phyloP scores from a whole-genome alignment of 108 stramenopile species.

The Cyclostephanos tholiformis region DNA sequence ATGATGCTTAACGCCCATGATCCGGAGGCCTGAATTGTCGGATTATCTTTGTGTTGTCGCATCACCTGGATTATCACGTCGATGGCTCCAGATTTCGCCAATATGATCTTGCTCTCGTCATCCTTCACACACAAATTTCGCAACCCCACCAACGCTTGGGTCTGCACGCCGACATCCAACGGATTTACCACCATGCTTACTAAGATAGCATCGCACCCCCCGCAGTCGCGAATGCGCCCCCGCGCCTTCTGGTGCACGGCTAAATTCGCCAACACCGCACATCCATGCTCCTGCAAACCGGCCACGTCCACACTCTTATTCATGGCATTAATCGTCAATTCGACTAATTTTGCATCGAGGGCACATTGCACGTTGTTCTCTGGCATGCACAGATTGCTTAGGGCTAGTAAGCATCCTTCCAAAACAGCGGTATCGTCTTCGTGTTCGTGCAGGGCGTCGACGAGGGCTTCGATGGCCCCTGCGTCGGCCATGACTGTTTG shows the following conservation, averaged over 20 bases:
- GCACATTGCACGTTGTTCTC: slow-evolving; percentile 40
- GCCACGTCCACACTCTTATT: slow-evolving; percentile 52
- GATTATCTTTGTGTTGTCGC: slow-evolving; percentile 65
- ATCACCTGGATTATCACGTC: slow-evolving; percentile 73
- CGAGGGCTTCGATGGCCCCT: slow-evolving; percentile 52
- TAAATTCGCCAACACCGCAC: slow-evolving; percentile 58
- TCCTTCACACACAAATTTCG: slow-evolving; percentile 65
- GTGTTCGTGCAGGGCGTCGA: slow-evolving; percentile 56
- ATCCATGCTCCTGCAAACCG: slow-evolving; percentile 66
- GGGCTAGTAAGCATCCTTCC: slow-evolving; percentile 58
- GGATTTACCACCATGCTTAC: slow-evolving; percentile 80
- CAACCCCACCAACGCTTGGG: slow-evolving; percentile 58
- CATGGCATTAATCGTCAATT: slow-evolving; percentile 61
- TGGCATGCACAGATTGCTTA: slow-evolving; percentile 67
- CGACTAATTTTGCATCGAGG: slow-evolving; percentile 38
- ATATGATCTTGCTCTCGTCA: slow-evolving; percentile 64
- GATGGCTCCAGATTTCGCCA: slow-evolving; percentile 66
- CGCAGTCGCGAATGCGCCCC: slow-evolving; percentile 49
- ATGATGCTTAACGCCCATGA: slow-evolving; percentile 68
- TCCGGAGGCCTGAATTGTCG: slow-evolving; percentile 62
- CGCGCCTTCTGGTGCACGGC: slow-evolving; percentile 57
- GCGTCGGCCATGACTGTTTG: slow-evolving; percentile 58
- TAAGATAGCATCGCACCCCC: slow-evolving; percentile 65
- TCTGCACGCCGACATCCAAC: slow-evolving; percentile 54
- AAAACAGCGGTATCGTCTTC: slow-evolving; percentile 54